Base-by-base conservation (phyloP, 2,329 filamentous ascomycete species). In the Tolypocladium sp. region DNA sequence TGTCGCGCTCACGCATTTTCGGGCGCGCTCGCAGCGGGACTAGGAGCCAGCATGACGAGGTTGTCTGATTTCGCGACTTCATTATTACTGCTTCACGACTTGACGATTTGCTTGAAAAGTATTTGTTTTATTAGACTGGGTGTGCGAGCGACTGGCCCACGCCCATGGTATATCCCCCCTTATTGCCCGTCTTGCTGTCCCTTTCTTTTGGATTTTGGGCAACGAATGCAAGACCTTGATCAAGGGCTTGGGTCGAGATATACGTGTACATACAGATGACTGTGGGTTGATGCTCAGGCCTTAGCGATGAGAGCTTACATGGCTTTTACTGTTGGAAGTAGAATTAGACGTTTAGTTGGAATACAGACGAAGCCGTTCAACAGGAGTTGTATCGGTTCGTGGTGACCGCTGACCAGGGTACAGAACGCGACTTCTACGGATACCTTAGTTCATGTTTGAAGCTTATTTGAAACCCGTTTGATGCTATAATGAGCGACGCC, bases 1-100 rank as follows among this genome's bases (percentile, higher is more conserved):
- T 69, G 27, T 66, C 67, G 22, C 70, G 71, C 37, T 59, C 66
- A 20, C 68, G 70, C 20, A 61, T 74, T 42, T 66, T 69, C 57
- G 62, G 63, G 10, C 68, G 71, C 4, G 63, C 63, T n/a, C 66
- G 70, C 25, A 70, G 67, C 41, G 65, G 65, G 51, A 70, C 70
- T 20, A 70, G 62, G 62, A 67, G 63, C 55, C 60, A 65, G 22
- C 68, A 67, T 15, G 61, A 58, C 17, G 65, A 71, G 17, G 64
- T 69, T 46, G 70, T 72, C 55, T 72, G 57, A 68, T n/a, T 37
- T 55, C 1, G 51, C 17, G 42, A 22, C 22, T 27, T 6, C 8
- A 10, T 5, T 27, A 25, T 35, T 22, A 4, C 27, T 9, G 20
- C 20, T 37, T 35, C 4, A 53, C 3, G 49, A 53, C 49, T 53